Evolutionary conservation across 441 rosid species (phyloP).

Genomic region (Erysimum cheiri): DNA sequence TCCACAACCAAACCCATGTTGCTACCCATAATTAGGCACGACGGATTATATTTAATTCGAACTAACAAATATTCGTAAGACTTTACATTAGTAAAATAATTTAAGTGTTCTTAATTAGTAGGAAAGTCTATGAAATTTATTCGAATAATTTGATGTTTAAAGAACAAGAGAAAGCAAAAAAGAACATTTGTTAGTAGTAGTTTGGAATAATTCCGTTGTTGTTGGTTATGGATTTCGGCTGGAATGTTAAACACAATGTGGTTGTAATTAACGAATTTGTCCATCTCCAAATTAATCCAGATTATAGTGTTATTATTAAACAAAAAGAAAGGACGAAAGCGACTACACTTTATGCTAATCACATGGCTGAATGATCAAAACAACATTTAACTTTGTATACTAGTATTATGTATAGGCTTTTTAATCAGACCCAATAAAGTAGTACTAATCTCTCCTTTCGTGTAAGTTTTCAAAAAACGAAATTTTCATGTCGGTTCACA

Average conservation of each 20-base stretch:
- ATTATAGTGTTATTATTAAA: too few relatives aligned
- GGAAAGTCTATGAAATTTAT: neutral
- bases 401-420: too few relatives aligned
- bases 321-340: neutral
- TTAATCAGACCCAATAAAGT: neutral
- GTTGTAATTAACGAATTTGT: too few relatives aligned
- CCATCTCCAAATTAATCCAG: too few relatives aligned
- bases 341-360: slow-evolving; percentile 2
- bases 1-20: slow-evolving; percentile 34
- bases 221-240: too few relatives aligned
- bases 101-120: neutral
- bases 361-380: neutral
- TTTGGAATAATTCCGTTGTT: too few relatives aligned
- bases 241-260: too few relatives aligned
- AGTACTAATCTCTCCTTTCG: slow-evolving; percentile 4
- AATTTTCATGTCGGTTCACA: slow-evolving; percentile 25
- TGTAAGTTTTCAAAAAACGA: slow-evolving; percentile 18
- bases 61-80: neutral
- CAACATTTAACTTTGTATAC: neutral
- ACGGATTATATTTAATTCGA: slow-evolving; percentile 25
- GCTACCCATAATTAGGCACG: slow-evolving; percentile 31
- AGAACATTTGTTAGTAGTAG: too few relatives aligned
- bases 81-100: neutral
- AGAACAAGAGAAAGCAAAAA: too few relatives aligned
- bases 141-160: too few relatives aligned